phyloP scores from a whole-genome alignment of 2,329 filamentous ascomycete genomes.

The Colletotrichum lindemuthianum region DNA sequence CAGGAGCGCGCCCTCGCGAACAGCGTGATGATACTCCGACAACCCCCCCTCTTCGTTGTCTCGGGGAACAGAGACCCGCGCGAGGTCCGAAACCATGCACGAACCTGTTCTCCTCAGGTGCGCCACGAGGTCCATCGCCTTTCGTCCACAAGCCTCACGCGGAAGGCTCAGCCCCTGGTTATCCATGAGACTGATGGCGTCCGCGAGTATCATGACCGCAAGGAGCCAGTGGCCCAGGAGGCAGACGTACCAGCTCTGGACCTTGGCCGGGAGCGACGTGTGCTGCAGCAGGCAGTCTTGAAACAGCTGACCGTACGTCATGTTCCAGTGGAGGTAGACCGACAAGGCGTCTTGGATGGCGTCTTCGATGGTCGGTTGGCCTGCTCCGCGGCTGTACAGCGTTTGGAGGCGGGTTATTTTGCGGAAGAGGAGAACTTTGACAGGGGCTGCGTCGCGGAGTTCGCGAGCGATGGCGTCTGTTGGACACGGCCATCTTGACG shows the following conservation, averaged over 20 bases:
- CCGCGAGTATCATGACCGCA: slow-evolving; percentile 63
- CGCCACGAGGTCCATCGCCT: slow-evolving; percentile 46
- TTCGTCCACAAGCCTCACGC: slow-evolving; percentile 41
- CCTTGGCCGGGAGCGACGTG: slow-evolving; percentile 58
- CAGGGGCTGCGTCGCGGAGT: slow-evolving; percentile 63
- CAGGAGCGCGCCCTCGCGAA: slow-evolving; percentile 64
- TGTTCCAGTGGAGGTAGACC: slow-evolving; percentile 66
- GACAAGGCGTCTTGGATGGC: slow-evolving; percentile 57
- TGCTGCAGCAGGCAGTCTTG: slow-evolving; percentile 61
- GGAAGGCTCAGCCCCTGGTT: slow-evolving; percentile 44
- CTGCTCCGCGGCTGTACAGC: slow-evolving; percentile 52
- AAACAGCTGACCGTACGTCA: slow-evolving; percentile 62
- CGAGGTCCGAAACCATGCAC: slow-evolving; percentile 58
- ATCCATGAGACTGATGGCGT: slow-evolving; percentile 63
- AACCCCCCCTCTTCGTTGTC: slow-evolving; percentile 32
- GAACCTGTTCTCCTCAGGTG: slow-evolving; percentile 56
- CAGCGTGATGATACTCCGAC: slow-evolving; percentile 61
- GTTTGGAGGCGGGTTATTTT: slow-evolving; percentile 66
- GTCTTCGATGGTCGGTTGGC: slow-evolving; percentile 54
- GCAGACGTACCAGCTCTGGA: slow-evolving; percentile 70
- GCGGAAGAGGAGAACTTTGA: slow-evolving; percentile 68
- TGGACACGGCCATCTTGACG: slow-evolving; percentile 62
- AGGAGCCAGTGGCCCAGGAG: slow-evolving; percentile 68
- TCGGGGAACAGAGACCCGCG: slow-evolving; percentile 53
- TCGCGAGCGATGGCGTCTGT: slow-evolving; percentile 60